A percentile compares a stretch with the other conserved stretches of the same genome.
Conservation (phyloP, 768 basidiomycete genomes). For the Nidularia pulvinata region DNA sequence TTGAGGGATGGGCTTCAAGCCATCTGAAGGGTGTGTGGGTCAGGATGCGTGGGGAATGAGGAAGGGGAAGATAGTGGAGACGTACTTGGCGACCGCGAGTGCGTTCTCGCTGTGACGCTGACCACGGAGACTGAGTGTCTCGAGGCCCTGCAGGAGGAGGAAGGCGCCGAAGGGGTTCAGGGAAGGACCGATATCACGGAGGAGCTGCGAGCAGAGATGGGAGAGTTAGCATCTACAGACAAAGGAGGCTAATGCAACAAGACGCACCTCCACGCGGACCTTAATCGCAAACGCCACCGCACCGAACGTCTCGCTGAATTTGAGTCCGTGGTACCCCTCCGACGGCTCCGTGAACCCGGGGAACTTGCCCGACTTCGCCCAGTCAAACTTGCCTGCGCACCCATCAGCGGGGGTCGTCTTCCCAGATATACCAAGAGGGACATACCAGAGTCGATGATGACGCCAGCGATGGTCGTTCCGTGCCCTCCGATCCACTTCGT, state of each 20-base stretch:
- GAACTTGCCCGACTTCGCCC: constrained; percentile 66
- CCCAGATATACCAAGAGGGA: background rate
- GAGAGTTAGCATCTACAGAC: constrained; percentile 2
- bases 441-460: constrained; percentile 68
- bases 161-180: constrained; percentile 77
- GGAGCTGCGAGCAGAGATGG: constrained; percentile 24
- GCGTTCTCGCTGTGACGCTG: constrained; percentile 75
- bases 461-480: constrained; percentile 78
- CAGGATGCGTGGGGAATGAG: background rate
- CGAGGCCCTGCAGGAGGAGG: constrained; percentile 76
- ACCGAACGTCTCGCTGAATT: constrained; percentile 69
- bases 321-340: constrained; percentile 76
- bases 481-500: constrained; percentile 89
- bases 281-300: constrained; percentile 63
- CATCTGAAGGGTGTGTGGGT: constrained; percentile 11
- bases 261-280: constrained; percentile 59
- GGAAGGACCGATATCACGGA: constrained; percentile 67
- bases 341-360: constrained; percentile 73
- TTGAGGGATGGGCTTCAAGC: constrained; percentile 63
- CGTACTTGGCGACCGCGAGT: constrained; percentile 60
- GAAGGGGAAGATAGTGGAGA: constrained; percentile 8
- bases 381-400: constrained; percentile 66
- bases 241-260: constrained; percentile 20
- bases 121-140: constrained; percentile 72
- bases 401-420: background rate